These are phyloP conservation scores for Fulvia fulva DNA, from an alignment of 2,329 filamentous ascomycete species.

Conservation along the genomic window DNA sequence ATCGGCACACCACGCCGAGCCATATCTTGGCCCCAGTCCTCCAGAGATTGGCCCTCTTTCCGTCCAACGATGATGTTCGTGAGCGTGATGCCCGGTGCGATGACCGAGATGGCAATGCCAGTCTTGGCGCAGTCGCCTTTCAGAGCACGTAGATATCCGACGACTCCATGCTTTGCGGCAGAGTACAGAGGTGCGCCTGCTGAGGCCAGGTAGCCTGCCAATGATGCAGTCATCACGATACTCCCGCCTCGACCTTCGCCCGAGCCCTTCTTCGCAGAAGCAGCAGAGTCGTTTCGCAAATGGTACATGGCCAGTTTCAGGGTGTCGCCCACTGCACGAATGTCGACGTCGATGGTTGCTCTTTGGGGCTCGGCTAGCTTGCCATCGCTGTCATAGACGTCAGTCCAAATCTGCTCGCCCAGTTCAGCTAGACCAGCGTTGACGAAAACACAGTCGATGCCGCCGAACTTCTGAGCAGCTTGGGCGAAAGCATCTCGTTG, in stretches of 20 bases:
- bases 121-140: constrained; percentile 48
- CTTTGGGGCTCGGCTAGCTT: constrained; percentile 46
- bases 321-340: constrained; percentile 46
- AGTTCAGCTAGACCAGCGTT: constrained; percentile 49
- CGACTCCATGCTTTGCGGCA: constrained; percentile 49
- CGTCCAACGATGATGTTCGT: constrained; percentile 43
- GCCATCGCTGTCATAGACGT: constrained; percentile 40
- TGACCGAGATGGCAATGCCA: constrained; percentile 44
- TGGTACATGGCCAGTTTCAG: constrained; percentile 48
- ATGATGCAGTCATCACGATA: constrained; percentile 47
- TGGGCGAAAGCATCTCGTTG: constrained; percentile 45
- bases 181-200: constrained; percentile 48
- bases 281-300: constrained; percentile 33
- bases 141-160: constrained; percentile 49
- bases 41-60: constrained; percentile 32
- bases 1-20: constrained; percentile 44
- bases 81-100: constrained; percentile 48
- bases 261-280: constrained; percentile 18
- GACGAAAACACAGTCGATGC: constrained; percentile 47
- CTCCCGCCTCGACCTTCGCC: constrained; percentile 39
- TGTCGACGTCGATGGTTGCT: constrained; percentile 44
- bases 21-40: constrained; percentile 44
- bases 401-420: constrained; percentile 49
- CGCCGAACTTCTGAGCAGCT: constrained; percentile 40
- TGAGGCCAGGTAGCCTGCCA: constrained; percentile 48